These are phyloP conservation scores for Lenzites betulinus DNA, from an alignment of 768 basidiomycete genomes.

Conservation along the genomic window DNA sequence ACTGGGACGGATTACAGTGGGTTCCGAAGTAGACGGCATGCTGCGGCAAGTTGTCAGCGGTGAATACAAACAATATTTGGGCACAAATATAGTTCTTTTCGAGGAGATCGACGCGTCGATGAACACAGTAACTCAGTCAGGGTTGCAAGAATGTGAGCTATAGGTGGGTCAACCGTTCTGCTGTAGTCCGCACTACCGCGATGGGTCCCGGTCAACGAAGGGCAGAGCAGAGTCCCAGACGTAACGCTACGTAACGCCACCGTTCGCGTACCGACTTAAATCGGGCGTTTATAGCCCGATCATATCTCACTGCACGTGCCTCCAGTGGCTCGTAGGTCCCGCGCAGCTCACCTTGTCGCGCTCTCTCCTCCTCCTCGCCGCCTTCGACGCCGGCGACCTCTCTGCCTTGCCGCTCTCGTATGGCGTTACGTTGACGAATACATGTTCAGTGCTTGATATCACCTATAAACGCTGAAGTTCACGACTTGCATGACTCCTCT, in stretches of 20 bases:
- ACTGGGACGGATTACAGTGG: conserved; percentile 14
- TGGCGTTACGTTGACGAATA: conserved; percentile 10
- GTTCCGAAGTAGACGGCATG: neutral
- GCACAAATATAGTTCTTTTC: no score
- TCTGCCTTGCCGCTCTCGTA: neutral
- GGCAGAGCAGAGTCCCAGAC: no score
- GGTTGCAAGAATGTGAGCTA: no score
- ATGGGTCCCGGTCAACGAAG: no score
- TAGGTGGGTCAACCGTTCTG: no score
- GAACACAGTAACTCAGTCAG: no score
- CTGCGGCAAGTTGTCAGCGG: no score
- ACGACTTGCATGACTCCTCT: neutral
- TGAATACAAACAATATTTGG: no score
- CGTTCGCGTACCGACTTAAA: no score
- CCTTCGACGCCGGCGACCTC: neutral
- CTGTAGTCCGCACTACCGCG: no score
- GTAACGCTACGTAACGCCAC: no score
- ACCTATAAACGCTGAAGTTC: neutral
- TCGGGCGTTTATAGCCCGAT: neutral
- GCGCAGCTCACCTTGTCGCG: conserved; percentile 9
- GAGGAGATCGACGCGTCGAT: no score
- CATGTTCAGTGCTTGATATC: neutral
- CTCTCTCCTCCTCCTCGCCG: conserved; percentile 7
- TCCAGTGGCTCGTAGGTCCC: neutral
- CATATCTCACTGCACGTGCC: conserved; percentile 7